Evolutionary conservation across 2,329 filamentous ascomycete species (phyloP).

Genomic region (Canariomyces notabilis): DNA sequence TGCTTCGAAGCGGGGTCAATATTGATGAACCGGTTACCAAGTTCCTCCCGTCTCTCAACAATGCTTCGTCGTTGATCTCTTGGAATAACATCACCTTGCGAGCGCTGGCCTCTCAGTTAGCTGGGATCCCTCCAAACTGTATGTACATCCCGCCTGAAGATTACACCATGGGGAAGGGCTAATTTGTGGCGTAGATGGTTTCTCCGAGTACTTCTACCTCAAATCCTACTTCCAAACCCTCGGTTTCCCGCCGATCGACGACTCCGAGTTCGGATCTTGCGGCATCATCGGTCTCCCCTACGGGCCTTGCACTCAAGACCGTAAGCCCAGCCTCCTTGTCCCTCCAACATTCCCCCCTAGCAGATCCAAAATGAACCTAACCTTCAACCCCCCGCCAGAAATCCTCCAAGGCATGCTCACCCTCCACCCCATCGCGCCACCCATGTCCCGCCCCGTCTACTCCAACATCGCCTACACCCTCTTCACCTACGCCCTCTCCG

Average conservation of each 20-base stretch:
- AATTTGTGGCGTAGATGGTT: neutral
- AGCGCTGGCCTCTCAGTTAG: constrained; percentile 35
- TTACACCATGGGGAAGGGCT: neutral
- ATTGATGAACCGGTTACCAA: constrained; percentile 31
- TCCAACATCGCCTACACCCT: constrained; percentile 38
- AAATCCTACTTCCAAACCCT: constrained; percentile 31
- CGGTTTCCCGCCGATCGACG: constrained; percentile 34
- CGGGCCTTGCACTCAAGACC: neutral
- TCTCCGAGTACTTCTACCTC: constrained; percentile 32
- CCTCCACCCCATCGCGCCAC: constrained; percentile 28
- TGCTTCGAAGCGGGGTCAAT: constrained; percentile 34
- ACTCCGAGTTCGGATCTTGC: constrained; percentile 1
- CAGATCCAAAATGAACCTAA: neutral
- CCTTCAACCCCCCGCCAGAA: constrained; percentile 22
- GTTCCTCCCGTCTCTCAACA: constrained; percentile 32
- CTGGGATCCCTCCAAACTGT: constrained; percentile 36
- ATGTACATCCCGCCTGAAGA: constrained; percentile 13
- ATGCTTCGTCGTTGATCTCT: constrained; percentile 23
- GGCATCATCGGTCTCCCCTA: neutral
- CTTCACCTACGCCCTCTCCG: constrained; percentile 32
- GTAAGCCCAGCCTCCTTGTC: neutral
- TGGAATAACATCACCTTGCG: constrained; percentile 37
- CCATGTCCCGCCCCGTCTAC: constrained; percentile 34
- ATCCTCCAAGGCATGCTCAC: constrained; percentile 30
- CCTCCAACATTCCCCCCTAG: neutral